These are phyloP conservation scores for Coniochaeta sp. DNA, from an alignment of 2,329 filamentous ascomycete species.

Conservation along the genomic window DNA sequence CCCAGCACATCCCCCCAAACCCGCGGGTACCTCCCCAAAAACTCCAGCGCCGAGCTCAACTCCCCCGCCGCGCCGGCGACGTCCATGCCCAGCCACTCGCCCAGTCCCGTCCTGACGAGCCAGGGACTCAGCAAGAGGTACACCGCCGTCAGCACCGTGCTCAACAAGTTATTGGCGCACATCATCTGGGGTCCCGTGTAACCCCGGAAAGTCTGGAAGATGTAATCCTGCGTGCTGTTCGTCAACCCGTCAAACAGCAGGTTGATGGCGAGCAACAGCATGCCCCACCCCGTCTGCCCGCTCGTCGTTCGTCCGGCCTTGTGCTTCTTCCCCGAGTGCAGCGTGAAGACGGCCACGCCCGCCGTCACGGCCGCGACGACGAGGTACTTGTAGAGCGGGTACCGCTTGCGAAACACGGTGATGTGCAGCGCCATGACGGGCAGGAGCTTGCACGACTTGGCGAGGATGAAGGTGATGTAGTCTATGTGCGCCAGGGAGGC, in stretches of 20 bases:
- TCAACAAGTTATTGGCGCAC: conserved; percentile 92
- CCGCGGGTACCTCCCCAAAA: conserved; percentile 70
- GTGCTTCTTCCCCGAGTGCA: conserved; percentile 62
- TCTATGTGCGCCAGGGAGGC: conserved; percentile 88
- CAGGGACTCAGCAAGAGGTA: conserved; percentile 78
- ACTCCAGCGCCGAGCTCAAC: conserved; percentile 69
- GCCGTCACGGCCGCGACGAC: conserved; percentile 87
- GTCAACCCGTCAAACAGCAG: conserved; percentile 92
- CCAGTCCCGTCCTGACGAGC: conserved; percentile 60
- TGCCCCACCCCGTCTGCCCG: conserved; percentile 66
- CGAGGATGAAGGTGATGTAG: conserved; percentile 95
- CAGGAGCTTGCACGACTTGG: conserved; percentile 97
- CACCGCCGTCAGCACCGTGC: conserved; percentile 64
- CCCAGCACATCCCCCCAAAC: conserved; percentile 85
- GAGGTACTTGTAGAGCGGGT: conserved; percentile 93
- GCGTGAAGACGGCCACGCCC: conserved; percentile 90
- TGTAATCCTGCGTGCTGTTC: conserved; percentile 93
- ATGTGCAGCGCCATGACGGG: conserved; percentile 97
- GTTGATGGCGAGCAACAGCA: conserved; percentile 81
- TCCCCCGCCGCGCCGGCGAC: conserved; percentile 64
- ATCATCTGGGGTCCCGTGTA: conserved; percentile 98
- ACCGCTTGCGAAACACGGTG: conserved; percentile 79
- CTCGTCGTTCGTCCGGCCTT: conserved; percentile 22
- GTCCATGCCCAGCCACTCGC: conserved; percentile 61
- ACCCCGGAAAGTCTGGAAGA: conserved; percentile 72